Evolutionary conservation across 495 filamentous ascomycete species (phyloP).

Genomic region (Penicillium bialowiezense): DNA sequence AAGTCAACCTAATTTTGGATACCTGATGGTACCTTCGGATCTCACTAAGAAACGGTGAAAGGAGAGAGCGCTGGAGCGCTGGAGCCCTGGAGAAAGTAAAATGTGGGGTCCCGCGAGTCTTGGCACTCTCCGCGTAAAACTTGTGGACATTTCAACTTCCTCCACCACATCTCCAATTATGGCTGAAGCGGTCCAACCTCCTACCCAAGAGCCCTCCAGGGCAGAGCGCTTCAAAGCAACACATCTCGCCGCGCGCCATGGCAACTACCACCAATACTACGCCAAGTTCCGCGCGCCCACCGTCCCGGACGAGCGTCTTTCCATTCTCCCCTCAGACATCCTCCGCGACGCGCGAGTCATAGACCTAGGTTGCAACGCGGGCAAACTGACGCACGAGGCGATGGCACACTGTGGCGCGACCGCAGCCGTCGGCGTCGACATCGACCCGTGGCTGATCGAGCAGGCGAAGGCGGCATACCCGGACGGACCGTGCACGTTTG

Average conservation of each 20-base stretch:
- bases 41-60: too few relatives aligned
- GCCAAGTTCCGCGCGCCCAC: constrained; percentile 26
- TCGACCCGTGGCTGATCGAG: constrained; percentile 28
- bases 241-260: constrained; percentile 28
- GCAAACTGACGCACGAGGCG: constrained; percentile 26
- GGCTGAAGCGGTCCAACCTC: constrained; percentile 15
- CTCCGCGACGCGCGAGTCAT: constrained; percentile 27
- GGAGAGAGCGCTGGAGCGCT: too few relatives aligned
- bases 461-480: constrained; percentile 28
- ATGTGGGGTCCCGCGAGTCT: too few relatives aligned
- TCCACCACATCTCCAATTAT: constrained; percentile 22
- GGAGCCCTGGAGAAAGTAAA: too few relatives aligned
- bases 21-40: too few relatives aligned
- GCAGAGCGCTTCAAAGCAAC: constrained; percentile 33
- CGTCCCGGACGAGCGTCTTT: constrained; percentile 28
- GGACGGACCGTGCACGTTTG: constrained; percentile 27
- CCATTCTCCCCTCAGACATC: constrained; percentile 26
- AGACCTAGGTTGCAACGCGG: constrained; percentile 29
- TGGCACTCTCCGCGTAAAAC: too few relatives aligned
- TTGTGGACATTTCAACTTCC: too few relatives aligned
- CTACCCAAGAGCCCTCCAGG: constrained; percentile 25
- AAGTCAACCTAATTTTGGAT: too few relatives aligned
- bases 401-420: constrained; percentile 25
- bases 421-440: constrained; percentile 28
- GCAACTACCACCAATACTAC: constrained; percentile 33